Percentiles rank a stretch among this genome's conserved stretches.
Evolutionary conservation across 768 basidiomycete genomes (phyloP).

Genomic region (Mycena galopus): DNA sequence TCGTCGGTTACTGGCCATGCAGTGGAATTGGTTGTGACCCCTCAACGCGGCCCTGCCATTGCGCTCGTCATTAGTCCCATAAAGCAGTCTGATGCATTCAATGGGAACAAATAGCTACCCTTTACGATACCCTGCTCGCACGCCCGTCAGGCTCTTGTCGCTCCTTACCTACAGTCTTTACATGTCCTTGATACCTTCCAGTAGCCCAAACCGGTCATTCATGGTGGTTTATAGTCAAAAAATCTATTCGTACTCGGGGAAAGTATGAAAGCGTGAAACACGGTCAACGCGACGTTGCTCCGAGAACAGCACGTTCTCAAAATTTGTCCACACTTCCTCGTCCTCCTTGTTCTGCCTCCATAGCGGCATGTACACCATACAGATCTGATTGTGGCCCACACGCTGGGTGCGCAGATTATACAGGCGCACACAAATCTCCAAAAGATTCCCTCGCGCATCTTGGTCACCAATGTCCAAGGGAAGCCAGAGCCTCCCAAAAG

Average conservation of each 20-base stretch:
- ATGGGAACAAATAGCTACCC: neutral
- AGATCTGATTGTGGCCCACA: slow-evolving; percentile 59
- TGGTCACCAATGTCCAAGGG: slow-evolving; percentile 52
- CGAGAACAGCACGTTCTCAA: slow-evolving; percentile 54
- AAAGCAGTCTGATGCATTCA: neutral
- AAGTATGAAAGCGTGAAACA: slow-evolving; percentile 52
- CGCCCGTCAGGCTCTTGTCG: neutral
- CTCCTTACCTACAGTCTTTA: slow-evolving; percentile 2
- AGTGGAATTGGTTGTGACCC: slow-evolving; percentile 7
- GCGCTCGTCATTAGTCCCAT: slow-evolving; percentile 6
- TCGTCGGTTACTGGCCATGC: neutral
- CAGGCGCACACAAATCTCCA: slow-evolving; percentile 52
- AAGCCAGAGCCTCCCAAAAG: slow-evolving; percentile 59
- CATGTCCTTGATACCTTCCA: too few species aligned
- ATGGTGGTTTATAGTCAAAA: neutral
- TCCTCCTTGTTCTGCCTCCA: slow-evolving; percentile 50
- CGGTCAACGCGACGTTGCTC: slow-evolving; percentile 49
- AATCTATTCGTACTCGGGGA: slow-evolving; percentile 35
- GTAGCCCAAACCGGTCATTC: neutral
- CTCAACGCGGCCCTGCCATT: neutral
- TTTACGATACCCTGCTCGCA: slow-evolving; percentile 13
- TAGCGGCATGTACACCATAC: slow-evolving; percentile 53
- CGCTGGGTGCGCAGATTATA: slow-evolving; percentile 49
- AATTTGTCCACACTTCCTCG: slow-evolving; percentile 50
- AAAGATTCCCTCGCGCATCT: slow-evolving; percentile 43